Conservation (phyloP, 2,329 filamentous ascomycete species). For the Botrytis paeoniae region DNA sequence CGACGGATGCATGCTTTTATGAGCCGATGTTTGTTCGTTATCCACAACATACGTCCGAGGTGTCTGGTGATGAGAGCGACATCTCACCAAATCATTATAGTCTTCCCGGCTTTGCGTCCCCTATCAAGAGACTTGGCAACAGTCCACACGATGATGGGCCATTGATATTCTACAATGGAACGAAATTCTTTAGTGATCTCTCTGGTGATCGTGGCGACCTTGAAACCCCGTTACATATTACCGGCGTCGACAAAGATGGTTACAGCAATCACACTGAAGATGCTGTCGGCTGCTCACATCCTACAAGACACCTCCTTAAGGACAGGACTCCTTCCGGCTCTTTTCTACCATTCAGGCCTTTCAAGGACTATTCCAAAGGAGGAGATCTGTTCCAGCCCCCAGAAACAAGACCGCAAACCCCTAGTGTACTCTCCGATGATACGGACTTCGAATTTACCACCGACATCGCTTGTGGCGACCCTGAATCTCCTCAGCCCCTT, state of each 20-base stretch:
- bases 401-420: constrained; percentile 28
- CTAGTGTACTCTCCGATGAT: constrained; percentile 27
- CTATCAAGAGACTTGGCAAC: constrained; percentile 25
- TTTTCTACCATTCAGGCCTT: constrained; percentile 43
- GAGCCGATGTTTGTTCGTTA: constrained; percentile 59
- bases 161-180: constrained; percentile 80
- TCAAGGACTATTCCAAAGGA: constrained; percentile 44
- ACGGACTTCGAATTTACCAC: constrained; percentile 38
- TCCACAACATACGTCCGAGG: constrained; percentile 45
- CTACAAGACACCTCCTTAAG: neutral
- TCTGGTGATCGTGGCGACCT: constrained; percentile 60
- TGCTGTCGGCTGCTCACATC: constrained; percentile 24
- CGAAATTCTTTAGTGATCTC: constrained; percentile 76
- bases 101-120: neutral
- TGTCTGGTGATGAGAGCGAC: constrained; percentile 18
- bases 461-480: neutral
- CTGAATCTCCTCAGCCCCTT: constrained; percentile 14
- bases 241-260: constrained; percentile 44
- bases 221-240: constrained; percentile 49
- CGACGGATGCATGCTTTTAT: constrained; percentile 55
- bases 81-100: neutral
- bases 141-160: constrained; percentile 60
- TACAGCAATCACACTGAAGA: constrained; percentile 29
- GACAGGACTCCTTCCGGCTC: constrained; percentile 27
- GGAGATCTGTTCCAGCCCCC: constrained; percentile 25